Base-by-base conservation (phyloP, 2,329 filamentous ascomycete species). In the Diplodia mutila region DNA sequence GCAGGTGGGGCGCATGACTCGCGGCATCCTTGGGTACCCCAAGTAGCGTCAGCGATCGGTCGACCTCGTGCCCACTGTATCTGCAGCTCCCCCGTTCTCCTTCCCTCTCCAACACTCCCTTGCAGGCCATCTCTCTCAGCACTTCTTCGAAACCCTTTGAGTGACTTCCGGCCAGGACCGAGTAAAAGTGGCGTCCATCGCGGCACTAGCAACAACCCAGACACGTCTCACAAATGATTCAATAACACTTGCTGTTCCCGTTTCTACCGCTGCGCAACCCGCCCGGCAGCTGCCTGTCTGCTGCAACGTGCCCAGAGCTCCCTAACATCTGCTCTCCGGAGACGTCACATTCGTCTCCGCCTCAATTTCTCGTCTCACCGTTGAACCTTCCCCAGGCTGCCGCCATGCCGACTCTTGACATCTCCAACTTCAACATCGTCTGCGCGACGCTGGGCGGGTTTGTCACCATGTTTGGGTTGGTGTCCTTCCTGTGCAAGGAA, bases 401-500 rank as follows among this genome's bases (percentile, higher is more conserved):
- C 61, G 25, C 3, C 46, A 88, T 90, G 87, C 87, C 87, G 69
- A 87, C 83, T 52, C 82, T 93, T 52, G 85, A 85, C 6, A 74
- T 90, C 39, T 89, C 86, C 70, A 91, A 93, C 77, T 97, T 97
- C 84, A 96, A 97, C 79, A 91, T 95, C 71, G 87, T 93, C 66
- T 89, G 92, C 75, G 90, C 91, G 65, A 86, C 92, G 8, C 80
- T 97, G 14, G 94, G 94, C 16, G 94, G 92, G 1, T 97, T 96
- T 81, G 89, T 97, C 69, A 93, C 92, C 0, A 72, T 96, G n/a
- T 97, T 97, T 75, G 93, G 93, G 3, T 82, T 97, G 52, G 92
- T 97, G 0, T 97, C 93, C 0, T 97, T 93, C 75, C 85, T 97
- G 21, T 85, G 92, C 75, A 97, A 97, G 76, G 94, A 97, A 80